phyloP scores from a whole-genome alignment of 208 protist species.

The Wallacemonas sp. region DNA sequence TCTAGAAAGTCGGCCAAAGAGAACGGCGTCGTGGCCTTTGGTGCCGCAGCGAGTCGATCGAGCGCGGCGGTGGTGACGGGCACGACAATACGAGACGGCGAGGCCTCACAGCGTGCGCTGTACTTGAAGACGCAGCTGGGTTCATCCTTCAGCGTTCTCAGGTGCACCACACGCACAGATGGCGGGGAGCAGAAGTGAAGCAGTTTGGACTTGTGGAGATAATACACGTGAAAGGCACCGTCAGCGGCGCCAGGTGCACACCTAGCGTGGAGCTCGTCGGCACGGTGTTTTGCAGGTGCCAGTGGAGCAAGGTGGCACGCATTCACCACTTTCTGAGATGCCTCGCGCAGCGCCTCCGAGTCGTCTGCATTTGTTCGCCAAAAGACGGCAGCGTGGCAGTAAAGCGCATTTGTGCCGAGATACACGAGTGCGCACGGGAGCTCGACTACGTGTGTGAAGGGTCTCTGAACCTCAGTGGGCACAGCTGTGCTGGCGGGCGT shows the following conservation, averaged over 20 bases:
- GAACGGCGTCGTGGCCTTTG: not conserved
- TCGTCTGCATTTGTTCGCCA: not conserved
- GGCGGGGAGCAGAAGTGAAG: conserved; percentile 6
- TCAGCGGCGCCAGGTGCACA: conserved; percentile 3
- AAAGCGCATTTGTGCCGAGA: not conserved
- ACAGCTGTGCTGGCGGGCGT: no score
- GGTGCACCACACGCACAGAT: conserved; percentile 4
- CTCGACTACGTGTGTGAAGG: conserved; percentile 1
- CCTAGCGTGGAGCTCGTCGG: not conserved
- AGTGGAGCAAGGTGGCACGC: conserved; percentile 4
- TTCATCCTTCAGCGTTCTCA: not conserved
- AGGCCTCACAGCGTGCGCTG: not conserved
- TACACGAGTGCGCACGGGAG: not conserved
- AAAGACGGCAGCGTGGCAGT: conserved; percentile 11
- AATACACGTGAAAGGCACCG: conserved; percentile 19
- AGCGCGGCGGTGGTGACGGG: not conserved
- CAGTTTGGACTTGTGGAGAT: conserved; percentile 7
- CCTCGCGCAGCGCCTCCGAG: not conserved
- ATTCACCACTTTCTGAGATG: not conserved
- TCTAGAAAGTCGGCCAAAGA: not conserved
- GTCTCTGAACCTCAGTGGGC: not conserved
- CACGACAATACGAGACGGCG: not conserved
- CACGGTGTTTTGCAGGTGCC: not conserved
- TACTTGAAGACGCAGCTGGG: not conserved
- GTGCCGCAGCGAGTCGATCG: not conserved